phyloP scores from a whole-genome alignment of 2,329 filamentous ascomycete genomes.

The Phaeosphaeria sp. region DNA sequence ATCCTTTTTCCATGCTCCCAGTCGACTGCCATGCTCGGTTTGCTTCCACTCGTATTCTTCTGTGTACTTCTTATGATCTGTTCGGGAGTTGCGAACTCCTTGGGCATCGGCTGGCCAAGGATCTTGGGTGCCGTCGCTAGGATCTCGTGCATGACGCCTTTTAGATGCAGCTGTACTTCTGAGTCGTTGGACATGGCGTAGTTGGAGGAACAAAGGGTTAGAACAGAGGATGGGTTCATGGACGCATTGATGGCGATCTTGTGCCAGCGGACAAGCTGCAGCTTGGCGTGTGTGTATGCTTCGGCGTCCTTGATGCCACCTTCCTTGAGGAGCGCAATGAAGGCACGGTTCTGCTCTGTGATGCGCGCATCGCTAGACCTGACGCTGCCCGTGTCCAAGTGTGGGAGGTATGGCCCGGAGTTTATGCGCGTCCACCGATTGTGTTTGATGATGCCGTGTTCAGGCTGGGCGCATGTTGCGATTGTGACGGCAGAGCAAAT shows the following conservation, averaged over 20 bases:
- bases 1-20: conserved; percentile 71
- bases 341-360: conserved; percentile 53
- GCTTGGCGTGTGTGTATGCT: conserved; percentile 67
- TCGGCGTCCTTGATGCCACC: conserved; percentile 72
- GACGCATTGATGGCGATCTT: conserved; percentile 79
- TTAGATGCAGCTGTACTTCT: conserved; percentile 67
- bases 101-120: conserved; percentile 66
- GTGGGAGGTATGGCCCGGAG: conserved; percentile 69
- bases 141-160: conserved; percentile 74
- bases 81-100: conserved; percentile 67
- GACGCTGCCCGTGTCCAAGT: conserved; percentile 45
- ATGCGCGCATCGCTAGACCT: conserved; percentile 41
- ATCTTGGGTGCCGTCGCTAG: conserved; percentile 68
- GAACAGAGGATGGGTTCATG: conserved; percentile 75
- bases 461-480: conserved; percentile 70
- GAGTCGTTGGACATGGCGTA: conserved; percentile 69
- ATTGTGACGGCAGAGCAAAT: conserved; percentile 74
- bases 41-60: conserved; percentile 66
- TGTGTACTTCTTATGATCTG: conserved; percentile 68
- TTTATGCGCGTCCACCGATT: conserved; percentile 78
- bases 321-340: conserved; percentile 63
- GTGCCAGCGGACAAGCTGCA: conserved; percentile 76
- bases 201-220: conserved; percentile 69
- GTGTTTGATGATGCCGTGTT: conserved; percentile 68
- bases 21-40: conserved; percentile 70